Percentiles rank a stretch among this genome's conserved stretches.
phyloP scores from a whole-genome alignment of 2,329 filamentous ascomycete species.

The Colletotrichum costaricense region DNA sequence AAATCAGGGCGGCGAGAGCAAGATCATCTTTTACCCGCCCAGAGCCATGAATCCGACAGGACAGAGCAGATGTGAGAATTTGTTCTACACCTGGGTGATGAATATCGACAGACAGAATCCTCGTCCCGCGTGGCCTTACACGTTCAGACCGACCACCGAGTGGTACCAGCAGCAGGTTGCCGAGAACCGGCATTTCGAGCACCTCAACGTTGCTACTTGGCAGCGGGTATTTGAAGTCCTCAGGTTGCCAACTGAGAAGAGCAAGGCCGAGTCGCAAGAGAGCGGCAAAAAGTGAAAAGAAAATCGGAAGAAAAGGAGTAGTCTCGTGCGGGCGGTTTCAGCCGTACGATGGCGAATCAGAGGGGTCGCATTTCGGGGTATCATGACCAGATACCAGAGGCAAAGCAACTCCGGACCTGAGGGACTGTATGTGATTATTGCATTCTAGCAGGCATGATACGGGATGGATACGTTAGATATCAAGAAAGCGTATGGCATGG shows the following conservation, averaged over 20 bases:
- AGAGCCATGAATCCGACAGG: conserved; percentile 39
- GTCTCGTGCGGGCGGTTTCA: not conserved
- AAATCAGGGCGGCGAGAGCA: conserved; percentile 39
- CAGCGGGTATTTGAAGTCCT: conserved; percentile 49
- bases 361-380: too few species aligned
- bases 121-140: conserved; percentile 48
- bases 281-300: not conserved
- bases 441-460: not conserved
- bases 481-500: not conserved
- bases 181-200: conserved; percentile 61
- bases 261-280: not conserved
- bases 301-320: too few species aligned
- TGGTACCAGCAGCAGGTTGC: conserved; percentile 61
- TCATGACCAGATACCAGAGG: not conserved
- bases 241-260: not conserved
- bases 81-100: conserved; percentile 53
- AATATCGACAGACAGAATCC: conserved; percentile 36
- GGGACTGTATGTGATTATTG: not conserved
- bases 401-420: not conserved
- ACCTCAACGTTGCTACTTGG: conserved; percentile 59
- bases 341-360: too few species aligned
- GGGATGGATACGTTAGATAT: not conserved
- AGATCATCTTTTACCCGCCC: conserved; percentile 61
- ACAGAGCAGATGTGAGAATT: conserved; percentile 54
- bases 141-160: conserved; percentile 58